Evolutionary conservation across 2,329 filamentous ascomycete genomes (phyloP), one percentile per base, ranked within the genome.

Genomic region (Xylaria sp.): DNA sequence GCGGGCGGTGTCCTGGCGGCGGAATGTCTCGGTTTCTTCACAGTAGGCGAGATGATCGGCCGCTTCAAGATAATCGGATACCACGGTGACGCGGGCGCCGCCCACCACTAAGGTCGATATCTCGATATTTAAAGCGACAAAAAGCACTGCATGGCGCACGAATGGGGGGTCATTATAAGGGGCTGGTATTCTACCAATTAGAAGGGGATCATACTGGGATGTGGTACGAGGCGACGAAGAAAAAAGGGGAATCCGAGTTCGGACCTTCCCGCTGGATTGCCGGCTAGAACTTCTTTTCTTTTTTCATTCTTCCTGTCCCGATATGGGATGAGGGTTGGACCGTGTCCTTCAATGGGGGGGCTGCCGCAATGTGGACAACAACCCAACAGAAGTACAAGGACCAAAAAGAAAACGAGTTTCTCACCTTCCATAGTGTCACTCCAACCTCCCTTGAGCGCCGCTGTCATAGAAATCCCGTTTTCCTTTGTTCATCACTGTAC

Each of bases 11-110:
- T 99, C 56, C 79, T 97, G 59, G 76, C 82, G 44, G 92, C 92
- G 52, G 93, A 99, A 79, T 83, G 91, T 46, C 77, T 99, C 64
- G 94, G 94, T 58, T 99, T 99, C 85, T 99, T 97, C 84, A 95
- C 92, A 58, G 85, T 97, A 50, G 94, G 94, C 63, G 92, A 97
- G 83, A 97, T 99, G 75, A 87, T 99, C 69, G 94, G 94, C 69
- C 85, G 92, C 70, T 86, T 94, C 79, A 97, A 99, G 89, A 75
- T 99, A 66, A 82, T 99, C 66, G 94, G 94, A 62, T 99, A 99
- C 83, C 84, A 83, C 75, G 89, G 90, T 71, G 85, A 90, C 72
- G 71, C 72, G 61, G 74, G 74, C 60, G 81, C 81, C 65, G 78
- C 79, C 62, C 82, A 87, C 74, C 84, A 85, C 76, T 85, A 79